Evolutionary conservation across 2,329 filamentous ascomycete species (phyloP).

Genomic region (Exutisphaerella laricina): DNA sequence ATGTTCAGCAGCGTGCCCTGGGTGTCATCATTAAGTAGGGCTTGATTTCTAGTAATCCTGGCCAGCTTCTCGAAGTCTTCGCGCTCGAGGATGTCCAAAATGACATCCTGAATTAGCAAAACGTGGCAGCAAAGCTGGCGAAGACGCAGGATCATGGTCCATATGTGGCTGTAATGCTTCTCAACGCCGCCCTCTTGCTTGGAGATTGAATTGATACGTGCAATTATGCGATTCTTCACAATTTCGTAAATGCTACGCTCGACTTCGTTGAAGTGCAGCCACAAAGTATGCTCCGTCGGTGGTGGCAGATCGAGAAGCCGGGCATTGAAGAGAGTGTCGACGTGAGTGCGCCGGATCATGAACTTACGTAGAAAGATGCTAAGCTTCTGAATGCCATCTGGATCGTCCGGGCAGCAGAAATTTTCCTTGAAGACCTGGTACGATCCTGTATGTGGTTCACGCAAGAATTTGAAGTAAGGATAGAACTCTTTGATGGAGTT

Average conservation of each 20-base stretch:
- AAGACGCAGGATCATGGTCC: slow-evolving; percentile 46
- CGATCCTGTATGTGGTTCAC: slow-evolving; percentile 37
- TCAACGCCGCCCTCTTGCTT: slow-evolving; percentile 23
- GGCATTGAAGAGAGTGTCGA: slow-evolving; percentile 47
- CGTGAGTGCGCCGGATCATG: slow-evolving; percentile 53
- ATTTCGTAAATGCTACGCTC: slow-evolving; percentile 52
- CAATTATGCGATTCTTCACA: slow-evolving; percentile 41
- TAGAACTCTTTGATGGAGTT: slow-evolving; percentile 33
- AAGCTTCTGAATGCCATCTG: slow-evolving; percentile 34
- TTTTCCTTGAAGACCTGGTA: slow-evolving; percentile 42
- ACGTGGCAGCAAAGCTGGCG: slow-evolving; percentile 49
- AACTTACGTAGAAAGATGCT: slow-evolving; percentile 39
- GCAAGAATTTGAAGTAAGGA: slow-evolving; percentile 43
- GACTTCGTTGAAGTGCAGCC: slow-evolving; percentile 47
- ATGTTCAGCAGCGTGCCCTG: slow-evolving; percentile 18
- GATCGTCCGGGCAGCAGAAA: slow-evolving; percentile 33
- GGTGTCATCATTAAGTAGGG: slow-evolving; percentile 10
- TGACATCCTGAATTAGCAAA: slow-evolving; percentile 43
- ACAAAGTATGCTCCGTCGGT: slow-evolving; percentile 40
- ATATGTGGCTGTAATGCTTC: slow-evolving; percentile 37
- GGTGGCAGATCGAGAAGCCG: slow-evolving; percentile 52
- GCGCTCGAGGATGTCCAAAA: slow-evolving; percentile 42
- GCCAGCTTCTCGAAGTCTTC: slow-evolving; percentile 43
- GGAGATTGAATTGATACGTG: slow-evolving; percentile 37
- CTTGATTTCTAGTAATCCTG: slow-evolving; percentile 11